Conservation (phyloP, 1,284 basidiomycete species). For the Papiliotrema fonsecae region DNA sequence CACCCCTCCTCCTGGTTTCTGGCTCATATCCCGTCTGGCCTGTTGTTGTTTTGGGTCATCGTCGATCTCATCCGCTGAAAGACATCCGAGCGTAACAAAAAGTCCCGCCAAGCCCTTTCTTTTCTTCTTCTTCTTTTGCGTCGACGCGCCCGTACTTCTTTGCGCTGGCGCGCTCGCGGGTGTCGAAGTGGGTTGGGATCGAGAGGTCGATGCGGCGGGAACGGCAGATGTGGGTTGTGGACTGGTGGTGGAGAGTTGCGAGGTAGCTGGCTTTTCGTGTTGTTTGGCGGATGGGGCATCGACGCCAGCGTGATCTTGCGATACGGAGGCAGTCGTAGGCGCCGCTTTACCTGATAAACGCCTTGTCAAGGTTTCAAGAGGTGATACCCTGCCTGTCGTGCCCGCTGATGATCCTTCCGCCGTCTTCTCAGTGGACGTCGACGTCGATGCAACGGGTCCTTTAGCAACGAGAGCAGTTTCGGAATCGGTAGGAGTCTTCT, state of each 20-base stretch:
- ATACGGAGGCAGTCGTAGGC: not conserved
- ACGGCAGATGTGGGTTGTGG: not conserved
- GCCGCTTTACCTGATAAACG: not conserved
- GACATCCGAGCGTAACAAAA: conserved; percentile 37
- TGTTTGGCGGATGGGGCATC: no score
- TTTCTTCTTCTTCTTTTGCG: conserved; percentile 40
- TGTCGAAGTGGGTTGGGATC: conserved; percentile 5
- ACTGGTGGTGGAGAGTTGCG: not conserved
- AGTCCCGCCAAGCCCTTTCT: conserved; percentile 36
- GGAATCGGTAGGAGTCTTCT: conserved; percentile 11
- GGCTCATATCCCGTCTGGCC: conserved; percentile 1
- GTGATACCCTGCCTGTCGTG: not conserved
- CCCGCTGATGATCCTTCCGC: not conserved
- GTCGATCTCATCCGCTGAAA: conserved; percentile 41
- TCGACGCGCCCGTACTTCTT: not conserved
- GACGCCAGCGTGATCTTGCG: no score
- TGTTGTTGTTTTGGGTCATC: conserved; percentile 16
- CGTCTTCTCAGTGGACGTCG: not conserved
- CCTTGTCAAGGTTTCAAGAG: conserved; percentile 1
- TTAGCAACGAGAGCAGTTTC: conserved; percentile 11
- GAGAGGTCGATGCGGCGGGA: not conserved
- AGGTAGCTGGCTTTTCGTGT: not conserved
- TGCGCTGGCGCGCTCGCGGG: not conserved
- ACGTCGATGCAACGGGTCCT: no score
- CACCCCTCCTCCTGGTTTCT: conserved; percentile 5